Conservation (phyloP, 257 asterid species). For the Solanum pimpinellifolium region DNA sequence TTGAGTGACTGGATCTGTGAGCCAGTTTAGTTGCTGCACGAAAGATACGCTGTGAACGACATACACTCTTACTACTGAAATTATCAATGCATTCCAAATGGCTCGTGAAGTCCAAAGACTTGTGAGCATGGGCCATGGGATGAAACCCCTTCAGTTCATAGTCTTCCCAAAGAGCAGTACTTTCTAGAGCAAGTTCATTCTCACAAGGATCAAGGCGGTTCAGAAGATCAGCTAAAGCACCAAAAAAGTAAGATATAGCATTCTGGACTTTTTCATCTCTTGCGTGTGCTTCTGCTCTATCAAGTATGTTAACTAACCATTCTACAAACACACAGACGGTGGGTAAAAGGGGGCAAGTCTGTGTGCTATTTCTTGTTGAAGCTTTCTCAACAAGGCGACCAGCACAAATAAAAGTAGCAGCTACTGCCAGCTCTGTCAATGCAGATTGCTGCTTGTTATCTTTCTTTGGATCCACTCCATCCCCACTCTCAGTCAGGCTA, state of each 20-base stretch:
- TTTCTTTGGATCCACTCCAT: constrained; percentile 23
- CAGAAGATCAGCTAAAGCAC: constrained; percentile 41
- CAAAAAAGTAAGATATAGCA: constrained; percentile 48
- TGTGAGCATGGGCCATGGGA: constrained; percentile 42
- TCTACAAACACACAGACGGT: constrained; percentile 55
- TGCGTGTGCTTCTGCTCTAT: constrained; percentile 17
- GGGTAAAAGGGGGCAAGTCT: constrained; percentile 56
- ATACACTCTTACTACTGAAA: constrained; percentile 5
- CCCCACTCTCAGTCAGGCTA: constrained; percentile 24
- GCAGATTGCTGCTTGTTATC: constrained; percentile 20
- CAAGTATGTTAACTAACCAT: constrained; percentile 61
- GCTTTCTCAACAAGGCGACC: constrained; percentile 65
- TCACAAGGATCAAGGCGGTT: constrained; percentile 25
- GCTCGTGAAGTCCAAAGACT: constrained; percentile 37
- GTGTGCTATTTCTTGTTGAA: constrained; percentile 10
- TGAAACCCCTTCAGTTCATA: constrained; percentile 72
- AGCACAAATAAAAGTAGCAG: constrained; percentile 55
- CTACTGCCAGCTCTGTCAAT: constrained; percentile 31
- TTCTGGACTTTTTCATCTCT: constrained; percentile 43
- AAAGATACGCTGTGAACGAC: constrained; percentile 37
- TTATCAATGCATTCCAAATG: constrained; percentile 24
- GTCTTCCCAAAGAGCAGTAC: constrained; percentile 82
- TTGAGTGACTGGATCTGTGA: constrained; percentile 5
- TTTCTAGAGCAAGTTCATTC: constrained; percentile 4
- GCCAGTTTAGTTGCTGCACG: constrained; percentile 31